These are phyloP conservation scores for Stagonosporopsis cucurbitacearum DNA, from an alignment of 2,329 filamentous ascomycete genomes.

Conservation along the genomic window DNA sequence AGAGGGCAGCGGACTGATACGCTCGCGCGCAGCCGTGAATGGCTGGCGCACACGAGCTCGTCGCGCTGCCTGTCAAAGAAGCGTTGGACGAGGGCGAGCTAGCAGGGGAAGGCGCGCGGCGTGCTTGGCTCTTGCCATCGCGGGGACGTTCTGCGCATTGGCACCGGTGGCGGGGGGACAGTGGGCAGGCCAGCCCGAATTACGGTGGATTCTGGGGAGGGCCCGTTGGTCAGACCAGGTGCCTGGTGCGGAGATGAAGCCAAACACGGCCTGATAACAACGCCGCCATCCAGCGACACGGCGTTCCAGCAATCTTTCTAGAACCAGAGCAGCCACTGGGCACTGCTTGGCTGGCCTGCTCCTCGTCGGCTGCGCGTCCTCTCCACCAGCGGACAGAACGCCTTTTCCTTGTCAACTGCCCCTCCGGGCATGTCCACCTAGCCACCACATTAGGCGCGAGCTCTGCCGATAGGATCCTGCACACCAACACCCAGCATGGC, in stretches of 20 bases:
- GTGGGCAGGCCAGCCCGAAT: constrained; percentile 17
- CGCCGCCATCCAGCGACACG: constrained; percentile 5
- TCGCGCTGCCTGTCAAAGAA: constrained; percentile 20
- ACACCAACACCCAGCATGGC: too few relatives aligned
- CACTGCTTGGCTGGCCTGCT: constrained; percentile 24
- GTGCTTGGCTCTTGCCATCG: constrained; percentile 18
- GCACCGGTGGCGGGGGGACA: constrained; percentile 25
- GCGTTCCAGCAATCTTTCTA: constrained; percentile 32
- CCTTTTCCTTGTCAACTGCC: constrained; percentile 34
- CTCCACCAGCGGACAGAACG: constrained; percentile 12
- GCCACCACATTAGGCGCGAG: constrained; percentile 11
- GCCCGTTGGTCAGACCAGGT: constrained; percentile 20
- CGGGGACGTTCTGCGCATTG: constrained; percentile 34
- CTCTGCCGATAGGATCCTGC: constrained; percentile 18
- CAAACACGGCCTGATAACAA: constrained; percentile 28
- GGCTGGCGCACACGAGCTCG: constrained; percentile 24
- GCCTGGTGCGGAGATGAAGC: constrained; percentile 25
- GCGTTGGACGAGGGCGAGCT: constrained; percentile 24
- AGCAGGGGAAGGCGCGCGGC: constrained; percentile 15
- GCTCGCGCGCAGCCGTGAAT: constrained; percentile 21
- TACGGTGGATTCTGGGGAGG: constrained; percentile 8
- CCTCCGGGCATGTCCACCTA: constrained; percentile 21
- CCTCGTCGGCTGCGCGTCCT: constrained; percentile 13
- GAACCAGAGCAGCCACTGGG: constrained; percentile 21
- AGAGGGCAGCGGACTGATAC: constrained; percentile 23